Evolutionary conservation across 2,329 filamentous ascomycete genomes (phyloP).

Genomic region (Neopestalotiopsis clavispora): DNA sequence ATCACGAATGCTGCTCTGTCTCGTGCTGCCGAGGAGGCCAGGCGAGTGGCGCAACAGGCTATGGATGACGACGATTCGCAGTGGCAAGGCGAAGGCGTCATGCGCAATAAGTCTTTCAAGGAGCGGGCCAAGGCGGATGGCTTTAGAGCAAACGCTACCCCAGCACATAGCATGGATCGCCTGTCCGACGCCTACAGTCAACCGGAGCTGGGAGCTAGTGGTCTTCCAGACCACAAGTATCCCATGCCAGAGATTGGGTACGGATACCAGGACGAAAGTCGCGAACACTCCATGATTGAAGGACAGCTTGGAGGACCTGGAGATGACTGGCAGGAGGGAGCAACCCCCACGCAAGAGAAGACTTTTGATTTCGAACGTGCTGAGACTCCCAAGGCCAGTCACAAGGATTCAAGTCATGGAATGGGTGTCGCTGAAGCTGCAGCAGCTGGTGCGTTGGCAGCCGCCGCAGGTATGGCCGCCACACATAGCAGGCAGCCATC

Average conservation of each 20-base stretch:
- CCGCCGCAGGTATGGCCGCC: conserved; percentile 50
- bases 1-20: conserved; percentile 62
- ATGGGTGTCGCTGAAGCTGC: conserved; percentile 51
- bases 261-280: conserved; percentile 50
- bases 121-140: conserved; percentile 62
- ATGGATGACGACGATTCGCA: conserved; percentile 42
- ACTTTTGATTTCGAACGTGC: conserved; percentile 34
- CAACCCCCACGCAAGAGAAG: conserved; percentile 39
- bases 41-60: conserved; percentile 50
- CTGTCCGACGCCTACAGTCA: conserved; percentile 56
- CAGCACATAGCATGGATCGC: conserved; percentile 63
- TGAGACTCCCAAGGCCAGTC: conserved; percentile 33
- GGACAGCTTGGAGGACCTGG: conserved; percentile 67
- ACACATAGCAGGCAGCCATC: conserved; percentile 58
- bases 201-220: conserved; percentile 69
- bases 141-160: conserved; percentile 58
- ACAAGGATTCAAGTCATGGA: conserved; percentile 43
- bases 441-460: conserved; percentile 58
- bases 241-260: conserved; percentile 82
- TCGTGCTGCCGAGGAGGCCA: conserved; percentile 53
- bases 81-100: conserved; percentile 56
- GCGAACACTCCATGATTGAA: conserved; percentile 80
- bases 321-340: conserved; percentile 35
- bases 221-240: conserved; percentile 70
- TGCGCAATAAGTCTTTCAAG: conserved; percentile 69